Conservation (phyloP, 83 land plant genomes). For the Picea engelmannii region DNA sequence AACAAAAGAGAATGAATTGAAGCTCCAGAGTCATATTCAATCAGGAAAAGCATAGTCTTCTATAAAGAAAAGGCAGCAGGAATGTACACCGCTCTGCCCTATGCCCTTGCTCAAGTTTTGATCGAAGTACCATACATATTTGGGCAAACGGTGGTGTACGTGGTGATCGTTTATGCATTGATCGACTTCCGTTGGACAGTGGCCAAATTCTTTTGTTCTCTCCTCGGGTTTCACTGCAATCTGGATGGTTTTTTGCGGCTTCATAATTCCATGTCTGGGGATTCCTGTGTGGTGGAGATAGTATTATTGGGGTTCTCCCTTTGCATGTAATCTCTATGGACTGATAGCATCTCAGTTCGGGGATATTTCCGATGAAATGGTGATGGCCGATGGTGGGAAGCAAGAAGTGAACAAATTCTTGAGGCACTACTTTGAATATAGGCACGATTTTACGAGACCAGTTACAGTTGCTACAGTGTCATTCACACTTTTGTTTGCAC, state of each 20-base stretch:
- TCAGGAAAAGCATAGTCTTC: constrained; percentile 17
- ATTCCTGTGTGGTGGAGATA: not conserved
- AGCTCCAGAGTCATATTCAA: no score
- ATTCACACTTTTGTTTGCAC: no score
- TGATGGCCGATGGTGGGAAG: no score
- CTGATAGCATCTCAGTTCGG: no score
- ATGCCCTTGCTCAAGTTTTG: constrained; percentile 26
- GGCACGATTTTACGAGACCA: no score
- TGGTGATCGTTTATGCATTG: constrained; percentile 33
- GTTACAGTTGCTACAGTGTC: no score
- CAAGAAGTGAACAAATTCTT: no score
- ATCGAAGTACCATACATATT: constrained; percentile 24
- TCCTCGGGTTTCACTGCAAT: not conserved
- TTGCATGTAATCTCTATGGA: no score
- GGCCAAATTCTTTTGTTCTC: constrained; percentile 49
- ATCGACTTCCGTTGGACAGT: constrained; percentile 38
- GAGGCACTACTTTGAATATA: no score
- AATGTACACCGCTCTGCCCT: constrained; percentile 23
- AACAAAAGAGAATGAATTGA: no score
- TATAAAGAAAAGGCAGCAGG: constrained; percentile 32
- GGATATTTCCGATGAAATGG: no score
- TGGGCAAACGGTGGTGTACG: constrained; percentile 27
- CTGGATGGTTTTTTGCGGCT: not conserved
- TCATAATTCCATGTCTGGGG: no score
- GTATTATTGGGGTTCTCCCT: not conserved